A percentile compares a stretch with the other conserved stretches of the same genome.
These are phyloP conservation scores for Zasmidium angulare DNA, from an alignment of 2,329 filamentous ascomycete species.

Conservation along the genomic window DNA sequence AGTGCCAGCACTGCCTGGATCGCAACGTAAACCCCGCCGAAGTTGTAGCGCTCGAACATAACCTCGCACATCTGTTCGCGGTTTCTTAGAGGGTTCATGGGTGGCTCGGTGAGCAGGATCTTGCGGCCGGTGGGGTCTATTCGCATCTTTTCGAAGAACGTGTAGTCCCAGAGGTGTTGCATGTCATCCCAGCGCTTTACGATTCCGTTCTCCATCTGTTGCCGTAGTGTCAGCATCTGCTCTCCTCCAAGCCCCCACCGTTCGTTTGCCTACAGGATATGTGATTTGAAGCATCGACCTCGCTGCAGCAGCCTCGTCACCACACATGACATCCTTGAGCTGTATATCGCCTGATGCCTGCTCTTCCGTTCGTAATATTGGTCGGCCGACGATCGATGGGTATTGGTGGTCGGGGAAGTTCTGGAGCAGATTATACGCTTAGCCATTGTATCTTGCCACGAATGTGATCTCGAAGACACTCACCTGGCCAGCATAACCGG, in stretches of 20 bases:
- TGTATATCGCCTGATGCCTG: conserved; percentile 65
- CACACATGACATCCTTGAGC: conserved; percentile 99
- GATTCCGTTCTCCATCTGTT: conserved; percentile 96
- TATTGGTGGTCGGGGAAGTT: conserved; percentile 99
- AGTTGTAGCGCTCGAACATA: conserved; percentile 97
- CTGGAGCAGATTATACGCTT: conserved; percentile 42
- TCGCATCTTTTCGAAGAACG: conserved; percentile 95
- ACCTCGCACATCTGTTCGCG: conserved; percentile 97
- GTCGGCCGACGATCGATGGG: conserved; percentile 95
- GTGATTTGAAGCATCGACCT: conserved; percentile 97
- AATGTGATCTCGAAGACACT: conserved; percentile 24
- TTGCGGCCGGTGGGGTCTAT: conserved; percentile 88
- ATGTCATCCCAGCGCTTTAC: conserved; percentile 99
- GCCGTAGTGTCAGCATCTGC: conserved; percentile 15
- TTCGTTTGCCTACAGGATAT: conserved; percentile 68
- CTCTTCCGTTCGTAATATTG: conserved; percentile 96
- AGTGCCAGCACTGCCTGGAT: conserved; percentile 95
- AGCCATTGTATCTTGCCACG: background rate
- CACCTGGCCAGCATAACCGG: conserved; percentile 92
- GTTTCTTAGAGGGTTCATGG: conserved; percentile 97
- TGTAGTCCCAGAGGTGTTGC: conserved; percentile 99
- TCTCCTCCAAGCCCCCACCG: background rate
- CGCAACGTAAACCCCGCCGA: conserved; percentile 95
- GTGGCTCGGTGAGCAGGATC: conserved; percentile 94
- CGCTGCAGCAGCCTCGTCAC: conserved; percentile 93